A percentile compares a stretch with the other conserved stretches of the same genome.
These are phyloP conservation scores for Centaurea solstitialis DNA, from an alignment of 129 eudicot species.

Conservation along the genomic window DNA sequence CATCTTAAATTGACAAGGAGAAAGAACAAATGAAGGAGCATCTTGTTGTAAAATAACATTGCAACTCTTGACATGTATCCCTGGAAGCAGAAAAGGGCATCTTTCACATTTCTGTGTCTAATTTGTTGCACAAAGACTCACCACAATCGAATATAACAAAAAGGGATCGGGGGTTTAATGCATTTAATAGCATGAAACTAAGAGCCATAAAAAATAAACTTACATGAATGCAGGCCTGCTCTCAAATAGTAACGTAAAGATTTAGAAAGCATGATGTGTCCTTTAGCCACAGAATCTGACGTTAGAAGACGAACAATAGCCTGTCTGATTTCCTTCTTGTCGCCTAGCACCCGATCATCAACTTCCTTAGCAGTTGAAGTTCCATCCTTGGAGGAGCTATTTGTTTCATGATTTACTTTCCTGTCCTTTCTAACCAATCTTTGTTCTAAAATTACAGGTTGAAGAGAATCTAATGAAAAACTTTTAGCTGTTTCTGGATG, in stretches of 20 bases:
- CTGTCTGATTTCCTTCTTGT: slow-evolving; percentile 44
- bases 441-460: slow-evolving; percentile 65
- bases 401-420: slow-evolving; percentile 39
- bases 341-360: slow-evolving; percentile 31
- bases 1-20: slow-evolving; percentile 69
- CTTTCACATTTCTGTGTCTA: not conserved
- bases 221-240: slow-evolving; percentile 79
- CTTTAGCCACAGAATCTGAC: slow-evolving; percentile 80
- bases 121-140: not conserved
- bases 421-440: slow-evolving; percentile 50
- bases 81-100: slow-evolving; percentile 42
- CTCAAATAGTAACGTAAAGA: slow-evolving; percentile 74
- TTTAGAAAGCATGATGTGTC: slow-evolving; percentile 81
- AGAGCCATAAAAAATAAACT: slow-evolving; percentile 25
- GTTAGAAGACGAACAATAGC: slow-evolving; percentile 59
- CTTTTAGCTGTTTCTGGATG: slow-evolving; percentile 85
- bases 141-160: not conserved
- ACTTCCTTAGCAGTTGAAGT: slow-evolving; percentile 52
- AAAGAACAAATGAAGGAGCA: slow-evolving; percentile 53
- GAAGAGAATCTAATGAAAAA: slow-evolving; percentile 52
- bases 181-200: slow-evolving; percentile 14
- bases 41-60: slow-evolving; percentile 49
- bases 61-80: slow-evolving; percentile 70
- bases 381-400: slow-evolving; percentile 24
- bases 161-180: not conserved